These are phyloP conservation scores for Solanum pimpinellifolium DNA, from an alignment of 257 asterid species.

Conservation along the genomic window DNA sequence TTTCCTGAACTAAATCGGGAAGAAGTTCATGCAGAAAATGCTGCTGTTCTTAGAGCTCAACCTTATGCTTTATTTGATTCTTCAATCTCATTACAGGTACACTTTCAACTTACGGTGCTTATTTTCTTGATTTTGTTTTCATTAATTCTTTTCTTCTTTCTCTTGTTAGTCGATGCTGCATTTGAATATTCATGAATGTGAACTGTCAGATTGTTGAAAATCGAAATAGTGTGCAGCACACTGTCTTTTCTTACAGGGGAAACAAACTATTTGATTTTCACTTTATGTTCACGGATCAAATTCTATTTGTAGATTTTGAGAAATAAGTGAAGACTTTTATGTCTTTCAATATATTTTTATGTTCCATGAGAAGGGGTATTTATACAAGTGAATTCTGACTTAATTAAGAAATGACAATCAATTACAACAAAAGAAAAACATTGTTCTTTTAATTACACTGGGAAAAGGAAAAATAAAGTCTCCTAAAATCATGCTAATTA, in stretches of 20 bases:
- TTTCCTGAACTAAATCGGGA: conserved; percentile 69
- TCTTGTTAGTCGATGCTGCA: neutral
- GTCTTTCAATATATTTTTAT: neutral
- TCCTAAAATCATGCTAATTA: neutral
- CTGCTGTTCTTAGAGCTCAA: conserved; percentile 52
- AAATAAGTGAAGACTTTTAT: neutral
- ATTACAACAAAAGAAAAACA: neutral
- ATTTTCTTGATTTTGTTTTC: neutral
- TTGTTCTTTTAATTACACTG: neutral
- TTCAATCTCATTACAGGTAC: conserved; percentile 76
- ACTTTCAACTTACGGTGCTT: neutral
- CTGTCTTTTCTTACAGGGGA: neutral
- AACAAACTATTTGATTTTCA: neutral
- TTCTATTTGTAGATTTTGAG: neutral
- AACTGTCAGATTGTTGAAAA: neutral
- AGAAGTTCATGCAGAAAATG: conserved; percentile 44
- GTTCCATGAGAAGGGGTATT: neutral
- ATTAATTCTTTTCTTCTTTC: neutral
- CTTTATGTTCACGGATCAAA: neutral
- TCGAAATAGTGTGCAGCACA: neutral
- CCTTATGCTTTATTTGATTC: conserved; percentile 71
- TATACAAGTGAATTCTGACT: neutral
- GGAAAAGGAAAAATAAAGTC: neutral
- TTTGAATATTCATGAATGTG: neutral
- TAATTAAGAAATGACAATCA: neutral